These are phyloP conservation scores for Rhodotorula graminis DNA, from an alignment of 768 basidiomycete species.

Conservation along the genomic window DNA sequence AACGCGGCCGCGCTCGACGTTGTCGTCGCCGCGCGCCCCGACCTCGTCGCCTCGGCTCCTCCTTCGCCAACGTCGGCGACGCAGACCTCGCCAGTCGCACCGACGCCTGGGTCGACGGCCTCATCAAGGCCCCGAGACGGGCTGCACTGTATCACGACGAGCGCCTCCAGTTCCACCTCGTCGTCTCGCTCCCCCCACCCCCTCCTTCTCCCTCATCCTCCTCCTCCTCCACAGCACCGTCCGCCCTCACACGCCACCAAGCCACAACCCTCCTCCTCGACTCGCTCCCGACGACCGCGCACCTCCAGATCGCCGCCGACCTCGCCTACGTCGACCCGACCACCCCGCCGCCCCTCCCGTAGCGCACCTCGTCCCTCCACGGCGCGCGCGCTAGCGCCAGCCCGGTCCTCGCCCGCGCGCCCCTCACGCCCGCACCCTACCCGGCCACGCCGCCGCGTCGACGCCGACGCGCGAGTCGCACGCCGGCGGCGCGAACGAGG, in stretches of 20 bases:
- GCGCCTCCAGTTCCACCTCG: neutral
- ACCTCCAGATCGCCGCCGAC: constrained; percentile 12
- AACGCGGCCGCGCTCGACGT: constrained; percentile 1
- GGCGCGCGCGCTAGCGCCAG: too few relatives aligned
- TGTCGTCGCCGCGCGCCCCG: neutral
- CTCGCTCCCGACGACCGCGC: neutral
- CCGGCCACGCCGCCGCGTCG: neutral
- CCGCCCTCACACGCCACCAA: constrained; percentile 6
- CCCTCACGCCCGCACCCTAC: constrained; percentile 9
- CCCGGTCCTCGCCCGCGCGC: neutral
- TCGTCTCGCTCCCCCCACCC: neutral
- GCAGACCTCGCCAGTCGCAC: neutral
- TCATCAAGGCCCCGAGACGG: neutral
- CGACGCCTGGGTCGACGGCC: constrained; percentile 1
- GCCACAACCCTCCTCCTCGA: constrained; percentile 10
- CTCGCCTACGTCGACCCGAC: constrained; percentile 17
- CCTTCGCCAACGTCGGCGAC: neutral
- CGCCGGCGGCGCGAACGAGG: neutral
- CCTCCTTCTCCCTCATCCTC: neutral
- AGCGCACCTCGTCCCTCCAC: neutral
- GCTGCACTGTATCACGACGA: constrained; percentile 4
- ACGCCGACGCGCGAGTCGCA: neutral
- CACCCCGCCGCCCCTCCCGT: neutral
- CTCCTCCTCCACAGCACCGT: neutral
- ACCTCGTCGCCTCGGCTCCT: neutral